Evolutionary conservation across 73 alveolate genomes (phyloP), one percentile per base, ranked within the genome.

Genomic region (Paramecium biaurelia): DNA sequence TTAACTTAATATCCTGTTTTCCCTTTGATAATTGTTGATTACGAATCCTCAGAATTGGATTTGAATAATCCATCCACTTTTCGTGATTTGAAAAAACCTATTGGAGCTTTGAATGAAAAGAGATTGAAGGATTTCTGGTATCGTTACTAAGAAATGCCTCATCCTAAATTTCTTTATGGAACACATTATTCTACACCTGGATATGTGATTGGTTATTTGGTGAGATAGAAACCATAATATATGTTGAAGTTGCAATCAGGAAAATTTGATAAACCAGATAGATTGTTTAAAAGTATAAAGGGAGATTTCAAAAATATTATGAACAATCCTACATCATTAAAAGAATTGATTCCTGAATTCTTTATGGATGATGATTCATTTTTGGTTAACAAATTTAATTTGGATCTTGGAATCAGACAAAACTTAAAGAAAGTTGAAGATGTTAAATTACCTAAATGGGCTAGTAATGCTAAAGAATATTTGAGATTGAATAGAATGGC

Each of bases 111-210:
- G 41, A 96, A 98, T 76, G 97, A 95, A 24, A 96, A 95, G 59
- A 93, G 99, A 93, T 93, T 98, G 26, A 97, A 98, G 68, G 92
- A 95, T 56, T 97, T 95, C 84, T 74, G 92, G 92, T 94, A 94
- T 30, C 14, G 94, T 43, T 89, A 68, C 26, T 24, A 41, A 68
- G 92, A 87, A 18, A 92, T 79, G 93, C 94, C 92, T 4, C 58
- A 57, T 43, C 96, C 95, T 20, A 98, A 98, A 93, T 99, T 98
- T 95, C 95, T 99, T 41, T 99, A 99, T 95, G 99, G 99, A 37
- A 98, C 99, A 0, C 99, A 98, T 93, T 99, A 99, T 94, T 97
- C 99, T 32, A 98, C 99, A 18, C 99, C 99, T 5, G 99, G 99
- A 1, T 98, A 98, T 93, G 99, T 98, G 1, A 98, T 98, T 23